A percentile compares a stretch with the other conserved stretches of the same genome.
Conservation (phyloP, 345 rosid genomes). For the Conringia planisiliqua region DNA sequence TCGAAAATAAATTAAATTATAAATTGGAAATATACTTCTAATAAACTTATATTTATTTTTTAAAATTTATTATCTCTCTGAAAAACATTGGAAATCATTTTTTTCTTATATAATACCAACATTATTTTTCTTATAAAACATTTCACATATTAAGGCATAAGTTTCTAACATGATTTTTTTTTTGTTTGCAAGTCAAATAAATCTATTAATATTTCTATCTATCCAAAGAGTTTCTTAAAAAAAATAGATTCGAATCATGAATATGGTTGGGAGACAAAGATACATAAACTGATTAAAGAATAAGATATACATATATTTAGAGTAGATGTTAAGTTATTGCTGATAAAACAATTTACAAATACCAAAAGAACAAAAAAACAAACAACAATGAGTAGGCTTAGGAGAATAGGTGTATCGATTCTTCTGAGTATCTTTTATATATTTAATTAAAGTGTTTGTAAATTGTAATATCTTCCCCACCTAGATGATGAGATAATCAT, state of each 20-base stretch:
- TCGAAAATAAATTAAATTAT: too few species aligned
- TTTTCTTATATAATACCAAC: too few species aligned
- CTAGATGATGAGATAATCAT: conserved; percentile 87
- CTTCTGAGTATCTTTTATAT: conserved; percentile 36
- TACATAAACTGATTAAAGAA: not conserved
- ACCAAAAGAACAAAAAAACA: not conserved
- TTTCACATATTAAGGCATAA: too few species aligned
- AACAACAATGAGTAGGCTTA: conserved; percentile 12
- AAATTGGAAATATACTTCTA: too few species aligned
- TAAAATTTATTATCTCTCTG: too few species aligned
- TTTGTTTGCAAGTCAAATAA: not conserved
- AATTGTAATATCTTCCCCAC: conserved; percentile 38
- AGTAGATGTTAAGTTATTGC: conserved; percentile 7
- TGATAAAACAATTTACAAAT: not conserved
- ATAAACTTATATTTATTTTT: too few species aligned
- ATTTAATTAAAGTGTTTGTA: conserved; percentile 44
- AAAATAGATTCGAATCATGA: not conserved
- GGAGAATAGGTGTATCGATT: conserved; percentile 7
- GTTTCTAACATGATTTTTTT: too few species aligned
- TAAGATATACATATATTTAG: not conserved
- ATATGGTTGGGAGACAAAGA: conserved; percentile 10
- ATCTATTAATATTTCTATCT: not conserved
- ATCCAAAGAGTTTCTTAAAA: not conserved
- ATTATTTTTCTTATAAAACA: too few species aligned
- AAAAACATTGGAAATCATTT: too few species aligned